Base-by-base conservation (phyloP, 164 flowering plant species). In the Stephania japonica region DNA sequence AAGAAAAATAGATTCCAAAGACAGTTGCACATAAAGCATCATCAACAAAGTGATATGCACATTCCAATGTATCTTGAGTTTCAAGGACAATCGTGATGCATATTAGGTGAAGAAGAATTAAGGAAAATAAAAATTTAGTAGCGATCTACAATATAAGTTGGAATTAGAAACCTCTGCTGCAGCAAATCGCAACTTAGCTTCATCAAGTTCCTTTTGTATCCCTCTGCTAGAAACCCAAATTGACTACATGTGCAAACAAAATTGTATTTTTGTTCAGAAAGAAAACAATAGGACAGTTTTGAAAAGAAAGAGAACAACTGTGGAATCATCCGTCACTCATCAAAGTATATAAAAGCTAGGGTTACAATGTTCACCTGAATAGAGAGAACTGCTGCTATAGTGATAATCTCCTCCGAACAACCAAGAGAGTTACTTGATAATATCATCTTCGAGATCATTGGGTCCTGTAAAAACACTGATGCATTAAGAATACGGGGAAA, bases 401-500 rank as follows among this genome's bases (percentile, higher is more conserved):
- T 93, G 41, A 96, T 84, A 67, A 85, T 84, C 82, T 96, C 99
- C 81, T 96, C 97, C 13, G 94, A 86, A 81, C 99, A 96, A 13
- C 98, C 95, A 73, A 89, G 88, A 68, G 82, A 75, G 68, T 79
- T 76, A 47, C 97, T 90, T 24, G 97, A 83, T 77, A 93, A 77
- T 42, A 96, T 91, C 98, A 90, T 92, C 79, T 89, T 96, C 21
- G 98, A 88, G 72, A 92, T 78, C 95, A 90, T 91, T 59, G 99
- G 96, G 42, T 96, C 99, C 99, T 96, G 76, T 26, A 86, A 80
- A 75, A 79, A 65, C 63, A 43, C 56, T n/a, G 49, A 64, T 65
- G 42, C 5, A 16, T 67, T 67, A 77, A 65, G 24, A 23, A 65
- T 10, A n/a, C 62, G 16, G 25, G 44, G 64, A 18, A 41, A 56